Base-by-base conservation (phyloP, 2,329 filamentous ascomycete species). In the Fusarium domesticum region DNA sequence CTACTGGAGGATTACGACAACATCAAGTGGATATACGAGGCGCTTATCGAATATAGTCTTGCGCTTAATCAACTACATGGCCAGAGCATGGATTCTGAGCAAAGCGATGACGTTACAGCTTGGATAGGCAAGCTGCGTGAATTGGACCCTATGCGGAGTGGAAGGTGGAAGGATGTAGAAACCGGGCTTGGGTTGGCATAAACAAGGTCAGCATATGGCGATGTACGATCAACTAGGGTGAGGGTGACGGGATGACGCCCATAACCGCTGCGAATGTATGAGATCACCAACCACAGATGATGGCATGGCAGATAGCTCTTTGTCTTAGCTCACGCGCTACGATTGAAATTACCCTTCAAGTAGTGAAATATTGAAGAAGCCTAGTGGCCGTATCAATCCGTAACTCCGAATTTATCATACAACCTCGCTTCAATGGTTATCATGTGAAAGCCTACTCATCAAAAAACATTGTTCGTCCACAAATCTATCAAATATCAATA, bases 1-100 rank as follows among this genome's bases (percentile, higher is more conserved):
- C 67, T 85, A 12, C 61, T 83, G 4, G 72, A 80, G 45, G 81
- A 78, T 51, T 91, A 78, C 50, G 49, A 63, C 4, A 70, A 77
- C 39, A 64, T 71, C 64, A 95, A 96, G 68, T 93, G 89, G 80
- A 87, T 96, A 35, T 95, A 96, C 62, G 88, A 95, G 66, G 85
- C 85, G 5, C 72, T 97, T 39, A 75, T 97, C 18, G 81, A 89
- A 50, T 90, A 89, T 60, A 83, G 84, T 1, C 62, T 84, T 20
- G 70, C 73, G 23, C 65, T 86, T n/a, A 75, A 73, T 43, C 64
- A 66, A n/a, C 59, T 87, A 48, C 75, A 76, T 56, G 66, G 69
- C 66, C 58, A 69, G 35, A 60, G 65, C 45, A 74, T 64, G 3
- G 53, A 54, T 8, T 45, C 50, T 2, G 62, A 70, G 6, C 72